Base-by-base conservation (phyloP, 257 asterid genomes). In the Lycium barbarum region DNA sequence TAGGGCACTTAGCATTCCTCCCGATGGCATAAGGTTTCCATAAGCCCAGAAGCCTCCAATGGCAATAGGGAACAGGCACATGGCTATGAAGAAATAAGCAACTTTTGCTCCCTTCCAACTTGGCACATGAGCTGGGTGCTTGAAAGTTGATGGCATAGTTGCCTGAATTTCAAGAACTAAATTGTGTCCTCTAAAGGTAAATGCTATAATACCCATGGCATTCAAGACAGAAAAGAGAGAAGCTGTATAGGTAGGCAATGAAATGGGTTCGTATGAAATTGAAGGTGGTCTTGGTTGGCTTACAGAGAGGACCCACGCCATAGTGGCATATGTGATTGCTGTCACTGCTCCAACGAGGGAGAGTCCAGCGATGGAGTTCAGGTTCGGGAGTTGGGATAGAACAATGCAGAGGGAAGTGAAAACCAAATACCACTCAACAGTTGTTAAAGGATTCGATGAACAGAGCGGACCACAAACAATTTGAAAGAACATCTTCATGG, bases 51-150 rank as follows among this genome's bases (percentile, higher is more conserved):
- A 97, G 53, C 99, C 99, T 89, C 99, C 99, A 68, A 97, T 92
- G 53, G 99, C 94, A 45, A 97, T 90, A 1, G 99, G 99, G 85
- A 97, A 95, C 85, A 97, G 26, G 88, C 99, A 97, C 96, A 91
- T 88, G 7, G 99, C 98, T 63, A 97, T 90, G 55, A 97, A 92
- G 86, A 88, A 83, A 58, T 95, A 95, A 3, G 99, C 98, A 65
- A 97, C 90, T 89, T 97, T 97, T 47, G 93, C 98, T 85, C 99
- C 99, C 87, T 93, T 95, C 99, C 99, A 97, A 98, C 95, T 97
- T 0, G 97, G 97, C 83, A 94, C 93, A 66, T 95, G 94, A 71
- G 99, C 98, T 6, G 99, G 98, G 87, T 94, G 96, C 92, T 97
- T 95, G 90, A 97, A 95, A 7, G 96, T 95, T 51, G 99, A 97